Conservation (phyloP, 78 protist species). For the Dictyostelium purpureum region DNA sequence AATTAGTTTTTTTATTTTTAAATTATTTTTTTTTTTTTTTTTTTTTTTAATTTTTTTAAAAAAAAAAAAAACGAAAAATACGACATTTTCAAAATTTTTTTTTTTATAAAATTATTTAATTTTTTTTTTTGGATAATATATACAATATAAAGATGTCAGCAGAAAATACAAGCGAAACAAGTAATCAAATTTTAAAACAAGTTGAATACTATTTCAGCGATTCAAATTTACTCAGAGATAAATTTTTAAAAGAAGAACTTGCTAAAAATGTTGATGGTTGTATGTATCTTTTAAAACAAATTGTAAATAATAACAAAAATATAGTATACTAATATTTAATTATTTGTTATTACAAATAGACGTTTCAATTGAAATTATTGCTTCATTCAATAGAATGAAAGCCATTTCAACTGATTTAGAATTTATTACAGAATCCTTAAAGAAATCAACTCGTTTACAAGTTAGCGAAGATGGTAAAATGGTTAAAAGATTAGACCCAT, state of each 20-base stretch:
- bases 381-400: constrained; percentile 66
- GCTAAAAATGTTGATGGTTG: constrained; percentile 59
- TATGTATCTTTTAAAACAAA: not conserved
- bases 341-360: not conserved
- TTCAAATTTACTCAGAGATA: constrained; percentile 70
- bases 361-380: constrained; percentile 25
- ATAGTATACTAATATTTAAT: not conserved
- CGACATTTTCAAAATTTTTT: too few species aligned
- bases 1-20: too few species aligned
- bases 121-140: too few species aligned
- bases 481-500: constrained; percentile 52
- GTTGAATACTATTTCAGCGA: constrained; percentile 81
- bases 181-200: constrained; percentile 39
- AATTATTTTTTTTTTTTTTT: not conserved
- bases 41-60: not conserved
- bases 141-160: not conserved
- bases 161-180: not conserved
- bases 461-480: constrained; percentile 62
- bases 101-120: too few species aligned
- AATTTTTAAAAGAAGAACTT: constrained; percentile 53
- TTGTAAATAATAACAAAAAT: not conserved
- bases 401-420: constrained; percentile 41
- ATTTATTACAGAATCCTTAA: constrained; percentile 43
- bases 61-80: too few species aligned
- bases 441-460: constrained; percentile 19